Base-by-base conservation (phyloP, 257 asterid species). In the Fraxinus anomala region DNA sequence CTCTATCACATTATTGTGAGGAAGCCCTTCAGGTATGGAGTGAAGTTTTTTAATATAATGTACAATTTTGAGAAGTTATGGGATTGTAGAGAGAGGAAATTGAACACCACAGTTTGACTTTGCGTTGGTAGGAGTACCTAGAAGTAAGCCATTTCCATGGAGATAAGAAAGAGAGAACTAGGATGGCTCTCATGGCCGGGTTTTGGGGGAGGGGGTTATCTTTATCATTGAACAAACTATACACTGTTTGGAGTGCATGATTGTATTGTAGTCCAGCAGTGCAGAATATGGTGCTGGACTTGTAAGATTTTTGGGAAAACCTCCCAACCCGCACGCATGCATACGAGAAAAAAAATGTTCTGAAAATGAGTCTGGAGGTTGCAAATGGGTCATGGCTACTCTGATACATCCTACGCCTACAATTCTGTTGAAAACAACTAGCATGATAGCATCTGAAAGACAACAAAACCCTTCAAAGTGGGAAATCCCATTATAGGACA, bases 1-100 rank as follows among this genome's bases (percentile, higher is more conserved):
- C 99, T 96, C 72, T 93, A 96, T 77, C 99, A 96, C 88, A 89
- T 96, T 80, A 87, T 96, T 47, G 96, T 89, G 59, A 83, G 99
- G 82, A 93, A 92, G 81, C 96, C 97, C 83, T 93, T 96, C 96
- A 92, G 98, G 99, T 91, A 88, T 67, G 51, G 59, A 28, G 21
- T 23, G 5, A 11, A 23, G 31, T 31, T 30, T 56, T 73, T 39
- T 6, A 14, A 13, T 5, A 33, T 44, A 42, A 30, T 19, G 30
- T 75, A 69, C 49, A 56, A 72, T 65, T 70, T 39, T 81, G 67
- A 68, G 13, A 47, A 37, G 11, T 24, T 72, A 7, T 12, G 13
- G 61, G 40, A 79, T 7, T 63, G 76, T 24, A 70, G 39, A 36
- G 39, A 24, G 49, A 75, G 36, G 42, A 75, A 76, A 56, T 39